Evolutionary conservation across 2,329 filamentous ascomycete genomes (phyloP).

Genomic region (Graphilbum sp.): DNA sequence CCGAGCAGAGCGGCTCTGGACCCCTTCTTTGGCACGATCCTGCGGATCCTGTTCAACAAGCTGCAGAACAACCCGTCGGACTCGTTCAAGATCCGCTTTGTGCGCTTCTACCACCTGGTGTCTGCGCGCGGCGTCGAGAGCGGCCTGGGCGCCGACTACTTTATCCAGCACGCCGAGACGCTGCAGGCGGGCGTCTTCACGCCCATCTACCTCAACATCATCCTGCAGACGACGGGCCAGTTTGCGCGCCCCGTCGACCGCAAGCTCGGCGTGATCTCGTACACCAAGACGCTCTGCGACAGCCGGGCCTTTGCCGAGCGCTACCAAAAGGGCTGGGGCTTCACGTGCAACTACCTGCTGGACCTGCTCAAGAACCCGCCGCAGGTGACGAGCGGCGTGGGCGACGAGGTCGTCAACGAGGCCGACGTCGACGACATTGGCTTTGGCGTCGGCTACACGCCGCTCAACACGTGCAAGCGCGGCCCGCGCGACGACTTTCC

Average conservation of each 20-base stretch:
- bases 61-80: slow-evolving; percentile 55
- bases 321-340: slow-evolving; percentile 79
- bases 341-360: slow-evolving; percentile 77
- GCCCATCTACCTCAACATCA: slow-evolving; percentile 70
- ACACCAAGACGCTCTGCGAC: slow-evolving; percentile 82
- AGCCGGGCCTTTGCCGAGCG: slow-evolving; percentile 67
- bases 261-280: slow-evolving; percentile 82
- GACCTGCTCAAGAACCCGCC: slow-evolving; percentile 83
- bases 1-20: slow-evolving; percentile 43
- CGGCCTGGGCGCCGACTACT: slow-evolving; percentile 84
- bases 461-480: slow-evolving; percentile 77
- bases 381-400: slow-evolving; percentile 41
- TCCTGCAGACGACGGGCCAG: slow-evolving; percentile 79
- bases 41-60: slow-evolving; percentile 68
- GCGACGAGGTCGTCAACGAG: slow-evolving; percentile 66
- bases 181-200: slow-evolving; percentile 70
- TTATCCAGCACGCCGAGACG: slow-evolving; percentile 68
- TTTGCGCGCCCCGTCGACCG: slow-evolving; percentile 76
- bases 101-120: slow-evolving; percentile 87
- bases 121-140: slow-evolving; percentile 56
- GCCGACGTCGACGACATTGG: slow-evolving; percentile 88
- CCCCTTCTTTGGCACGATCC: slow-evolving; percentile 61
- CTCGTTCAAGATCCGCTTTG: slow-evolving; percentile 71
- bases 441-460: slow-evolving; percentile 89
- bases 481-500: slow-evolving; percentile 66